Base-by-base conservation (phyloP, 495 filamentous ascomycete species). In the Penicillium herquei region DNA sequence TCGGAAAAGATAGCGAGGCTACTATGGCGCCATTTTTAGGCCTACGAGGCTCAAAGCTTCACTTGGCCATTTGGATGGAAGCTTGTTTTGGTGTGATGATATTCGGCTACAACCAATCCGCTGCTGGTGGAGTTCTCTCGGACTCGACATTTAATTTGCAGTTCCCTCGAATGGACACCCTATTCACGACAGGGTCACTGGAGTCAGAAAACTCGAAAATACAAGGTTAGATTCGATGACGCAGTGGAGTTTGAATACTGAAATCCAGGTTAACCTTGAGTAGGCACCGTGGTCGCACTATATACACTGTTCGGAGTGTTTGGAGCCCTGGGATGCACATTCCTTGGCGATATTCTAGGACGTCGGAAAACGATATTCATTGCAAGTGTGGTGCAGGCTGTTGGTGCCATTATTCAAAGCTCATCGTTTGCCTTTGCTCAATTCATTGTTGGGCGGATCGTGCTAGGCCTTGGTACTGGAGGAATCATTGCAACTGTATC, bases 381-480 rank as follows among this genome's bases (percentile, higher is more conserved):
- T 31, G 77, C 74, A 4, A 74, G 74, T 9, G 61, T 66, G 0
- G 73, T 83, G 26, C 79, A 81, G 73, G 70, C 62, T 18, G 56
- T 82, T 21, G 81, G 78, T 3, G 75, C 78, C 5, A 69, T 81
- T 44, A 66, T 83, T 1, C 79, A 83, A 58, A 72, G 75, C 13
- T 64, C 72, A 9, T 66, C 78, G 0, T 81, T 74, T 56, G 65
- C 66, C 1, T 60, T 77, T 1, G 55, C 65, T 6, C 74, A 79
- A 53, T 69, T 79, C 31, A 72, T 79, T 56, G 65, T 73, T 31
- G 74, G 74, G n/a, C 61, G 76, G 0, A 39, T 77, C 13, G 47
- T 76, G 26, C 51, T 63, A 3, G 76, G 76, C 7, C 37, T 75
- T 0, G 76, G 73, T 7, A 61, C 75, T 14, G 76, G 74, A 1